Conservation (phyloP, 495 filamentous ascomycete species). For the Penicillium flavigenum region DNA sequence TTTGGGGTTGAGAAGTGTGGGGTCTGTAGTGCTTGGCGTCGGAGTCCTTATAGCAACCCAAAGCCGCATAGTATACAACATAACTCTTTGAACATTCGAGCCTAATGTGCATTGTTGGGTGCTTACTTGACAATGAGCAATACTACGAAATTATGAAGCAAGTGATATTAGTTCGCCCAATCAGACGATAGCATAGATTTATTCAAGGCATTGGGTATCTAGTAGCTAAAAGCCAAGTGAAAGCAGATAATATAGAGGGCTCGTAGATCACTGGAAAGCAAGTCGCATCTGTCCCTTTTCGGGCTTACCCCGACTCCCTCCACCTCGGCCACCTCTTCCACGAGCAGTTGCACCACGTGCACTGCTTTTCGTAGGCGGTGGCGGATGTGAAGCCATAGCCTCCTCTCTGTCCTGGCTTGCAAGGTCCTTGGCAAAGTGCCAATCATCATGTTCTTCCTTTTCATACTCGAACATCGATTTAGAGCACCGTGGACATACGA, state of each 20-base stretch:
- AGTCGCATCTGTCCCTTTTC: constrained; percentile 79
- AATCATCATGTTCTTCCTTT: constrained; percentile 81
- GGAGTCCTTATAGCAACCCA: background rate
- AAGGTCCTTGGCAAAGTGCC: constrained; percentile 91
- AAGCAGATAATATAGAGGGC: background rate
- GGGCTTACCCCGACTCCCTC: constrained; percentile 46
- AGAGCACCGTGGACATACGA: constrained; percentile 65
- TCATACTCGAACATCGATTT: constrained; percentile 53
- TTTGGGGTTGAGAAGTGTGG: background rate
- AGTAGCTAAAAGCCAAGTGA: background rate
- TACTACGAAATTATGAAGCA: background rate
- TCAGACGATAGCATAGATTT: background rate
- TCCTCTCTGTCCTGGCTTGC: constrained; percentile 58
- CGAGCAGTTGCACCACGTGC: constrained; percentile 32
- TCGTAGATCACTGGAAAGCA: constrained; percentile 46
- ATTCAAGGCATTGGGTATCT: constrained; percentile 9
- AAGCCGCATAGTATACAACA: background rate
- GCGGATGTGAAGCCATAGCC: constrained; percentile 26
- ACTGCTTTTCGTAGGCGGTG: constrained; percentile 20
- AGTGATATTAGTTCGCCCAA: background rate
- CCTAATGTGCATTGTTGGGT: background rate
- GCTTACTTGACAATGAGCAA: background rate
- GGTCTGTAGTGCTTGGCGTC: background rate
- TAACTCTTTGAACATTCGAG: background rate
- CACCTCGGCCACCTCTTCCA: constrained; percentile 31